phyloP scores from a whole-genome alignment of 345 rosid species.

The Schrenkiella parvula region DNA sequence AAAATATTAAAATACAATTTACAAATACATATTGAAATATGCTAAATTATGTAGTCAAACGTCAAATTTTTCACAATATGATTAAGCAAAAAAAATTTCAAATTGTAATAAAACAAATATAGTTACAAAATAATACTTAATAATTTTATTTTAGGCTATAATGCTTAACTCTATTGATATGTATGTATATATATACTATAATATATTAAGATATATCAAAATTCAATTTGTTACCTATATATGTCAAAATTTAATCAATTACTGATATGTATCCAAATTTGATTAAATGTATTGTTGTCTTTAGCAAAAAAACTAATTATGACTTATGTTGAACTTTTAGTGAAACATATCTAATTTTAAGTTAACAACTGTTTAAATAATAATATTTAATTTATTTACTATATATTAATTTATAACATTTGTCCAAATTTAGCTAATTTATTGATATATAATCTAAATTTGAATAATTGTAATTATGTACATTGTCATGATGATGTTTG shows the following conservation, averaged over 20 bases:
- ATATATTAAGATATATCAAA: neutral
- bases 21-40: no score
- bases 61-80: no score
- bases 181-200: neutral
- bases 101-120: no score
- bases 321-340: neutral
- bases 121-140: no score
- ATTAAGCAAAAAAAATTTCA: no score
- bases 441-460: neutral
- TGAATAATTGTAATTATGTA: neutral
- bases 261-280: constrained; percentile 5
- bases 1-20: no score
- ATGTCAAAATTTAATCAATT: neutral
- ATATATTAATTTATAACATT: neutral
- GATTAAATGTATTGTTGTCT: neutral
- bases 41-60: no score
- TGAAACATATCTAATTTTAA: neutral
- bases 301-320: neutral
- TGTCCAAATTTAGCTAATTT: neutral
- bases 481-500: neutral
- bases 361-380: neutral
- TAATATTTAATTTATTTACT: neutral
- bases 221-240: neutral
- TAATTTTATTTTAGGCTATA: no score
- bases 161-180: neutral